Evolutionary conservation across 2,329 filamentous ascomycete genomes (phyloP), one percentile per base, ranked within the genome.

Genomic region (Erysiphe neolycopersici): DNA sequence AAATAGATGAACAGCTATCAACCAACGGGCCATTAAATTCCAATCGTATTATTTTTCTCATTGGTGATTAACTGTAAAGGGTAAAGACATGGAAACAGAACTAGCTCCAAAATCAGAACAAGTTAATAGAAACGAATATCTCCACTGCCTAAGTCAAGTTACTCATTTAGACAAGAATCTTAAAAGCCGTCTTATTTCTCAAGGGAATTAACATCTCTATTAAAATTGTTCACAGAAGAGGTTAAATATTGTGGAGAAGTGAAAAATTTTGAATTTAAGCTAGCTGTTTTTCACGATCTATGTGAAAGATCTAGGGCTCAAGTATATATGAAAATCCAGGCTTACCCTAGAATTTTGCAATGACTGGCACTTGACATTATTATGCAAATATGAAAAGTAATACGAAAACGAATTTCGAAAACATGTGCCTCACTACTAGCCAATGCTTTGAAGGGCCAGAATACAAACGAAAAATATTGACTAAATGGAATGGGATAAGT

Each of bases 221-320:
- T 17, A 4, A 43, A 36, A n/a, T 16, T 43, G 10, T 43, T 37
- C 32, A 43, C 42, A 43, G 4, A 43, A 35, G 35, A 43, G 29
- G 18, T 37, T 12, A 43, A 43, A 13, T 37, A 38, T 31, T 37
- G 32, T n/a, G 42, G 42, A n/a, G 19, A 37, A 22, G 17, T 37
- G 4, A 13, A 35, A 5, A 37, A 43, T 30, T 43, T 43, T 38
- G 17, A 43, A 14, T 43, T 43, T 18, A 43, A 43, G 17, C 17
- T 43, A 19, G 22, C 32, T 4, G 26, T 43, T 16, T 43, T 43
- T 26, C 16, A 43, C 26, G 29, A 43, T 18, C n/a, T 35, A 6
- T 37, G 35, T n/a, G 18, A n/a, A 37, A 36, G 32, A 22, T 38
- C 37, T 38, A 17, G 37, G 10, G 17, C 22, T 14, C 37, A 38